Conservation (phyloP, 441 rosid species). For the Gossypium davidsonii region DNA sequence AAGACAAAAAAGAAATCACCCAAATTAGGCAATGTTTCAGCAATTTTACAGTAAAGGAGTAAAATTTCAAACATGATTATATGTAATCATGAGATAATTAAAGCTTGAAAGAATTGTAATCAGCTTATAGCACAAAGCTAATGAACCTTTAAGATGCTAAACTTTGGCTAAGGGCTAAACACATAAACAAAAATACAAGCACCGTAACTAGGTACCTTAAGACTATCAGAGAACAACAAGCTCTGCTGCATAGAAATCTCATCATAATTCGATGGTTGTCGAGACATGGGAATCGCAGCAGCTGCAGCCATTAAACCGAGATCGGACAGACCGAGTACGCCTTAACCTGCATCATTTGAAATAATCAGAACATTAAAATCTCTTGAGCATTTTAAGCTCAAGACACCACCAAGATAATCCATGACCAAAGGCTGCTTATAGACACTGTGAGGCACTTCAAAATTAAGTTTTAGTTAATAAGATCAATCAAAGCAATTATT, state of each 20-base stretch:
- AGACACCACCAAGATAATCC: neutral
- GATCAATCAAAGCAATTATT: conserved; percentile 13
- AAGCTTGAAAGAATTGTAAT: neutral
- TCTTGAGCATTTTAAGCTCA: conserved; percentile 1
- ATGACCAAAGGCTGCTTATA: neutral
- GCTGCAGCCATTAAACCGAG: conserved; percentile 56
- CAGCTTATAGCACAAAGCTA: neutral
- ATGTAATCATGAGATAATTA: neutral
- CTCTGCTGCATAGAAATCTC: conserved; percentile 83
- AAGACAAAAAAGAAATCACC: neutral
- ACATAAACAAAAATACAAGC: neutral
- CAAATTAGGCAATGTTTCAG: neutral
- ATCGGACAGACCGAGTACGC: conserved; percentile 1
- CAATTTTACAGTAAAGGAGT: neutral
- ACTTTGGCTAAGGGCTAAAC: neutral
- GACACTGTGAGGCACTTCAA: conserved; percentile 10
- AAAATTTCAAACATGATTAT: neutral
- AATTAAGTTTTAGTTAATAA: conserved; percentile 12
- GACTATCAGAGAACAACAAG: conserved; percentile 86
- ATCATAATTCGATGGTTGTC: conserved; percentile 63
- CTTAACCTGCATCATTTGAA: conserved; percentile 25
- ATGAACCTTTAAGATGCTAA: neutral
- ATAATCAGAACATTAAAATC: conserved; percentile 7
- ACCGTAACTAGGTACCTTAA: conserved; percentile 45
- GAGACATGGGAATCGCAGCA: conserved; percentile 36